A percentile compares a stretch with the other conserved stretches of the same genome.
These are phyloP conservation scores for Ascochyta clinopodiicola DNA, from an alignment of 2,329 filamentous ascomycete genomes.

Conservation along the genomic window DNA sequence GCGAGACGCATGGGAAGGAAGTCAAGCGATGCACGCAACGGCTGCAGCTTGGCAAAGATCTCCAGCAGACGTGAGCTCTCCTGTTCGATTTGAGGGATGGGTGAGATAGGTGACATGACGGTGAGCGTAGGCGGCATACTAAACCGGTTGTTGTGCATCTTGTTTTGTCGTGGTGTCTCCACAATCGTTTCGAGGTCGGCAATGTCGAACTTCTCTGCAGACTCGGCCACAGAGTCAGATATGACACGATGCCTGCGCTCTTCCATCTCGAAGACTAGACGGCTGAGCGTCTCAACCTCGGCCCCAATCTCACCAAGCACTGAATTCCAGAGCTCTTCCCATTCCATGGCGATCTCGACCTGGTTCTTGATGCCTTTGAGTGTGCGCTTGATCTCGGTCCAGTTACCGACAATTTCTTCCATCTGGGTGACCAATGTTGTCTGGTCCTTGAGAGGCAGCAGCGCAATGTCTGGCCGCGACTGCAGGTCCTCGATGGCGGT, in stretches of 20 bases:
- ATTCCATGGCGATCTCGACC: slow-evolving; percentile 97
- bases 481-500: slow-evolving; percentile 93
- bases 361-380: slow-evolving; percentile 84
- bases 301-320: slow-evolving; percentile 92
- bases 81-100: slow-evolving; percentile 64
- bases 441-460: slow-evolving; percentile 74
- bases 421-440: slow-evolving; percentile 82
- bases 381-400: slow-evolving; percentile 79
- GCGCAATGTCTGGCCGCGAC: slow-evolving; percentile 74
- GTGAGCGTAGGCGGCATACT: slow-evolving; percentile 68
- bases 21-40: slow-evolving; percentile 87
- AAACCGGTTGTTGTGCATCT: slow-evolving; percentile 67
- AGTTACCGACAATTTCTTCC: slow-evolving; percentile 84
- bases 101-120: slow-evolving; percentile 66
- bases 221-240: slow-evolving; percentile 63
- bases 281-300: slow-evolving; percentile 80
- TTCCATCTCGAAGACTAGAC: slow-evolving; percentile 96
- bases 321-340: slow-evolving; percentile 95
- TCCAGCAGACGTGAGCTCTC: slow-evolving; percentile 89
- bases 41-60: slow-evolving; percentile 94
- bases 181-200: slow-evolving; percentile 92
- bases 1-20: slow-evolving; percentile 95
- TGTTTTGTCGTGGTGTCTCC: slow-evolving; percentile 71
- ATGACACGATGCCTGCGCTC: slow-evolving; percentile 86
- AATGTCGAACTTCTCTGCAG: slow-evolving; percentile 73